These are phyloP conservation scores for Mrakia gelida DNA, from an alignment of 768 basidiomycete genomes.

Conservation along the genomic window DNA sequence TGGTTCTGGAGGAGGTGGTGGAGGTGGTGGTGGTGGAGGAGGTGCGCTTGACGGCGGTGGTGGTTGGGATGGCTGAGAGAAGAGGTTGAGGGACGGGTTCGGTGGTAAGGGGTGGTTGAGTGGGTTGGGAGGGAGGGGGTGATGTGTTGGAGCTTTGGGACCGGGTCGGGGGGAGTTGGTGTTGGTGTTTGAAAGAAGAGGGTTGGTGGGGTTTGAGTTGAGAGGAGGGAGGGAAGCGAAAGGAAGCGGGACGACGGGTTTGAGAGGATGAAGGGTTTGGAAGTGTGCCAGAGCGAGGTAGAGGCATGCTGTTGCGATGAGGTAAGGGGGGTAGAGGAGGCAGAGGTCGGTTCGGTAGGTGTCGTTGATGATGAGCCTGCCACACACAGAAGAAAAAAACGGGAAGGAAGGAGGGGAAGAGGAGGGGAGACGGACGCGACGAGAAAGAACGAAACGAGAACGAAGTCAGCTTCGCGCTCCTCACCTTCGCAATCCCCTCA, in stretches of 20 bases:
- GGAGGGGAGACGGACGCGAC: neutral
- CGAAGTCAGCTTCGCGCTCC: neutral
- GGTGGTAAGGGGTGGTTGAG: conserved; percentile 31
- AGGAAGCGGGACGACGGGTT: conserved; percentile 54
- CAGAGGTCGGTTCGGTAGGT: conserved; percentile 89
- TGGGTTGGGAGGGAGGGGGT: conserved; percentile 12
- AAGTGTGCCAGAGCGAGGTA: conserved; percentile 58
- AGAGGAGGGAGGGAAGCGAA: conserved; percentile 37
- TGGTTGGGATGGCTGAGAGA: conserved; percentile 24
- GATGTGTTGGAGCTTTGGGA: conserved; percentile 16
- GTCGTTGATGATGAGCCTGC: conserved; percentile 94
- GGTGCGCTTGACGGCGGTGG: conserved; percentile 32
- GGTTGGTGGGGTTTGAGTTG: neutral
- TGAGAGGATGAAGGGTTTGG: conserved; percentile 21
- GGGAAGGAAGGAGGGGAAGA: neutral
- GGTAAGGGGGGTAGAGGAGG: conserved; percentile 89
- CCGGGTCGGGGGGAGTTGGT: conserved; percentile 29
- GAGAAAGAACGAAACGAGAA: neutral
- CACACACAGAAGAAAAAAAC: no score
- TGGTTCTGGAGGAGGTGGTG: conserved; percentile 17
- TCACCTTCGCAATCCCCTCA: neutral
- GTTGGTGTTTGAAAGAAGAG: conserved; percentile 33
- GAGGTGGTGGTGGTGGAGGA: conserved; percentile 37
- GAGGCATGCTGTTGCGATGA: conserved; percentile 86
- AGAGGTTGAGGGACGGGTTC: conserved; percentile 19